Evolutionary conservation across 768 basidiomycete species (phyloP).

Genomic region (Russula lepida): DNA sequence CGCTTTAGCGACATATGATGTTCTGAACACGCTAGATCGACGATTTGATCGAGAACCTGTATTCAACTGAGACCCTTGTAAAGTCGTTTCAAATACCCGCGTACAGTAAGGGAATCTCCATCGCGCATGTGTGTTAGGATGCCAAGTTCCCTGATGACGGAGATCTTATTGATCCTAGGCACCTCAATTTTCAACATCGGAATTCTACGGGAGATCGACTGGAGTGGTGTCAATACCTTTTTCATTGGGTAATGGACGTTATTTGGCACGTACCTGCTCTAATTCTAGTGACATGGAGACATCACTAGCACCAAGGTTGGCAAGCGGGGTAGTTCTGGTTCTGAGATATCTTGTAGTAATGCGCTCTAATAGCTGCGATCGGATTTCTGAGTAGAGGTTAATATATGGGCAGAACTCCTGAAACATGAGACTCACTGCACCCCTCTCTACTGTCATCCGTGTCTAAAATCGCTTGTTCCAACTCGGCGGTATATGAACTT

Average conservation of each 20-base stretch:
- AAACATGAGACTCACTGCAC: neutral
- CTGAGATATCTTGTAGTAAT: neutral
- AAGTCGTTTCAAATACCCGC: neutral
- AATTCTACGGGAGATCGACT: neutral
- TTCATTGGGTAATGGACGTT: too few species aligned
- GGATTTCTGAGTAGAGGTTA: neutral
- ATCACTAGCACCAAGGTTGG: neutral
- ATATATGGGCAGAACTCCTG: neutral
- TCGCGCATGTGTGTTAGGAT: constrained; percentile 8
- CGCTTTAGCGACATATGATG: constrained; percentile 31
- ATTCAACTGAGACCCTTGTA: neutral
- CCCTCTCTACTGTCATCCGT: neutral
- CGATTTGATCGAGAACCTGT: constrained; percentile 29
- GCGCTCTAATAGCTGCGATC: neutral
- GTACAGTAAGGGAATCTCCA: neutral
- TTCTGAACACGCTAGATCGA: constrained; percentile 16
- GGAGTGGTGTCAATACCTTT: neutral
- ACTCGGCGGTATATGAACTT: neutral
- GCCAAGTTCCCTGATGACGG: constrained; percentile 14
- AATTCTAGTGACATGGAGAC: neutral
- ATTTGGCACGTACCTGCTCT: neutral
- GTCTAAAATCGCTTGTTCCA: neutral
- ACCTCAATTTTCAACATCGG: neutral
- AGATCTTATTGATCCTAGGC: neutral
- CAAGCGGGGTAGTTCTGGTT: neutral